A percentile compares a stretch with the other conserved stretches of the same genome.
Conservation (phyloP, 225 moss, liverwort and hornwort species). For the Physcomitrellopsis africana region DNA sequence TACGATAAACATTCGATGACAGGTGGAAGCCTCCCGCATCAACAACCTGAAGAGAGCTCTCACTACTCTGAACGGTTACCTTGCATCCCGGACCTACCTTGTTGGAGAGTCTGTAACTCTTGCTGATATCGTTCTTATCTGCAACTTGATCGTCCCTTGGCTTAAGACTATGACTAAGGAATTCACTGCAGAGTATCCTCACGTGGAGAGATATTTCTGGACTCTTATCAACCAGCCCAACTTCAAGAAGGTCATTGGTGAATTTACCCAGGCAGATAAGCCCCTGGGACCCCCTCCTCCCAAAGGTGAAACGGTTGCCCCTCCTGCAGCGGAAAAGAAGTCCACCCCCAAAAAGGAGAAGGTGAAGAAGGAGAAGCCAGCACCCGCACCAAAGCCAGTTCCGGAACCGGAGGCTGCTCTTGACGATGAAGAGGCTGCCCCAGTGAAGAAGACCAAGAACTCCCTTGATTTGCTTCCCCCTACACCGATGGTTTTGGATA, state of each 20-base stretch:
- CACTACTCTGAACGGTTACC: slow-evolving; percentile 38
- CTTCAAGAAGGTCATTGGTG: slow-evolving; percentile 70
- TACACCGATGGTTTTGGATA: slow-evolving; percentile 84
- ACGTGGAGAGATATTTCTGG: slow-evolving; percentile 86
- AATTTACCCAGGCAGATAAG: slow-evolving; percentile 48
- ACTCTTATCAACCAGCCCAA: slow-evolving; percentile 78
- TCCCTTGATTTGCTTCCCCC: slow-evolving; percentile 81
- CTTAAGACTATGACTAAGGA: slow-evolving; percentile 51
- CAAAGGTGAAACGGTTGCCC: not conserved
- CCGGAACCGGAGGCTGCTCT: slow-evolving; percentile 19
- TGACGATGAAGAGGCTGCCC: slow-evolving; percentile 63
- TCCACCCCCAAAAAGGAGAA: too few relatives aligned
- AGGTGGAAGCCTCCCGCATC: slow-evolving; percentile 35
- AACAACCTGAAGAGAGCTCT: slow-evolving; percentile 51
- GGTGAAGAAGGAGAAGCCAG: not conserved
- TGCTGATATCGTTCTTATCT: slow-evolving; percentile 73
- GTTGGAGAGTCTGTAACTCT: slow-evolving; percentile 78
- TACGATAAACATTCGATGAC: not conserved
- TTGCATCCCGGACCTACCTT: slow-evolving; percentile 63
- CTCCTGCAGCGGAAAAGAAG: slow-evolving; percentile 1
- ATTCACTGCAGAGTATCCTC: slow-evolving; percentile 57
- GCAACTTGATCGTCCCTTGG: slow-evolving; percentile 36
- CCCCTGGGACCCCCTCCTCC: slow-evolving; percentile 43
- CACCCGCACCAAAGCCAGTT: slow-evolving; percentile 22
- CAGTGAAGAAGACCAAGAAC: slow-evolving; percentile 74